These are phyloP conservation scores for Rutstroemia sp. DNA, from an alignment of 2,329 filamentous ascomycete genomes.

Conservation along the genomic window DNA sequence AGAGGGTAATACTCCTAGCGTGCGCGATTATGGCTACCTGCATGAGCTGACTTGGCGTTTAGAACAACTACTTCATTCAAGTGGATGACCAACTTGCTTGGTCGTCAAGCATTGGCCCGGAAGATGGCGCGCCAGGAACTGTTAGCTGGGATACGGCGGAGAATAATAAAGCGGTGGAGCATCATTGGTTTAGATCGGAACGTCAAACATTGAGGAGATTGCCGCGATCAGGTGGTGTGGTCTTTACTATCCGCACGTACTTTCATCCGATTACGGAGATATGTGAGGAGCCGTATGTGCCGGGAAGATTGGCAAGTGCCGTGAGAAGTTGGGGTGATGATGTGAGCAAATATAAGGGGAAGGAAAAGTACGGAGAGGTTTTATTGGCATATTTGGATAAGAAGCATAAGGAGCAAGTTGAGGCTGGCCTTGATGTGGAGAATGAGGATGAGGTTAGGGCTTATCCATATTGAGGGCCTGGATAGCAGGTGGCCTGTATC, in stretches of 20 bases:
- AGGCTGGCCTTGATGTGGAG: constrained; percentile 54
- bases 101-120: constrained; percentile 67
- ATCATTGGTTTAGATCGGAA: constrained; percentile 70
- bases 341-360: constrained; percentile 71
- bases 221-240: constrained; percentile 44
- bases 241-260: constrained; percentile 60
- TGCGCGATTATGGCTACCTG: constrained; percentile 3
- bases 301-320: constrained; percentile 69
- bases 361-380: constrained; percentile 64
- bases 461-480: constrained; percentile 47
- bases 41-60: constrained; percentile 26
- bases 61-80: constrained; percentile 86
- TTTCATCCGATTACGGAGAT: constrained; percentile 48
- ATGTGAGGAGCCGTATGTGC: constrained; percentile 62
- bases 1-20: constrained; percentile 24
- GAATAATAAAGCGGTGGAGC: constrained; percentile 62
- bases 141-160: constrained; percentile 71
- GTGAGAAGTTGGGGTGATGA: constrained; percentile 76
- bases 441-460: constrained; percentile 51
- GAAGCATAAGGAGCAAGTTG: constrained; percentile 67
- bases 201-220: constrained; percentile 55
- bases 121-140: constrained; percentile 48
- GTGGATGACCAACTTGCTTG: constrained; percentile 72
- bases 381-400: constrained; percentile 68
- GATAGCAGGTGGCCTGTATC: neutral